phyloP scores from a whole-genome alignment of 768 basidiomycete genomes.

The Naematelia aurantialba region DNA sequence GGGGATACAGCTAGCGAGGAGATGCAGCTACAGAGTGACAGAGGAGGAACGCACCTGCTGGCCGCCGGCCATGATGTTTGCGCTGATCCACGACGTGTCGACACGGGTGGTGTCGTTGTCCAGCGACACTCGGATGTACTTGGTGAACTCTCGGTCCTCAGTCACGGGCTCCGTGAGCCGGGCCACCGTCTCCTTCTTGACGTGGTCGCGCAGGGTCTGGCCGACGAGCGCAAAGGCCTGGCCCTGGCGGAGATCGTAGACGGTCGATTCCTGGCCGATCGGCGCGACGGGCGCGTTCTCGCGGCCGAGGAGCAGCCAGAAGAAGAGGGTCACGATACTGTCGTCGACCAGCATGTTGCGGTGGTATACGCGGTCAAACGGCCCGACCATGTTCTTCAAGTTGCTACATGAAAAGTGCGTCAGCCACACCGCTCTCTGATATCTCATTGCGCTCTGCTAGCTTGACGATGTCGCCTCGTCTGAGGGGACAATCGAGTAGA shows the following conservation, averaged over 20 bases:
- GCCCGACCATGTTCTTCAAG: constrained; percentile 16
- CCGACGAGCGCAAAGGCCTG: constrained; percentile 7
- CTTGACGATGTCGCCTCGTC: no score
- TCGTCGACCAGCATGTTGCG: constrained; percentile 13
- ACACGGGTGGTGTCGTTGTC: constrained; percentile 13
- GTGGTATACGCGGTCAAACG: constrained; percentile 15
- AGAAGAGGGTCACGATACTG: constrained; percentile 9
- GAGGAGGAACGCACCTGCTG: constrained; percentile 5
- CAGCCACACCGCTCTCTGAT: no score
- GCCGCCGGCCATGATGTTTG: constrained; percentile 11
- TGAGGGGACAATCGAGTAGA: no score
- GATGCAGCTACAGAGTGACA: background rate
- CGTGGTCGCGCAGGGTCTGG: constrained; percentile 7
- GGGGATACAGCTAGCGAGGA: background rate
- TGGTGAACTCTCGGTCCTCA: constrained; percentile 2
- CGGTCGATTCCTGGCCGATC: constrained; percentile 2
- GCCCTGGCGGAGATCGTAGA: constrained; percentile 12
- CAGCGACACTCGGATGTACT: constrained; percentile 11
- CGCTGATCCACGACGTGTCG: constrained; percentile 14
- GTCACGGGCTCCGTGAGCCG: background rate
- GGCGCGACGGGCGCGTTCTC: constrained; percentile 9
- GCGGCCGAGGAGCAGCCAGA: constrained; percentile 12
- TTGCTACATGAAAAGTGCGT: constrained; percentile 8
- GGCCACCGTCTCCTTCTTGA: constrained; percentile 1
- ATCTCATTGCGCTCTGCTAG: no score